Base-by-base conservation (phyloP, 169 alveolate species). In the Theileria parva region DNA sequence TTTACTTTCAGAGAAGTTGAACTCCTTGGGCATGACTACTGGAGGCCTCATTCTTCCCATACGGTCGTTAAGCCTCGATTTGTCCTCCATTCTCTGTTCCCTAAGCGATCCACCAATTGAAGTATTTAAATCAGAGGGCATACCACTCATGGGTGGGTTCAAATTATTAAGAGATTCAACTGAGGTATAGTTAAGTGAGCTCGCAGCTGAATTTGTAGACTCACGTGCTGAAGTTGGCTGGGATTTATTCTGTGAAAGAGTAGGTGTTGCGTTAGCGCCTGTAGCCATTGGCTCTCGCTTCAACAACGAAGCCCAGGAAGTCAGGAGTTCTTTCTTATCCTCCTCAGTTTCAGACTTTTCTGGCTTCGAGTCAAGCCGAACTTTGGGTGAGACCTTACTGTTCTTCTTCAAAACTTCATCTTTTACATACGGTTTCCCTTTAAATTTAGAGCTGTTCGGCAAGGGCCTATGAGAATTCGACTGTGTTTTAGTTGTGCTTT, bases 1-100 rank as follows among this genome's bases (percentile, higher is more conserved):
- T 17, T 75, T 51, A 1, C 79, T 65, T 44, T 83, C 86, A 7
- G 59, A 30, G 39, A 61, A 48, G 37, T 73, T 15, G 37, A 69
- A 32, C 19, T 79, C 59, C 67, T 76, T 83, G 23, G 89, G 89
- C 81, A 83, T 71, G 37, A 83, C 77, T n/a, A 83, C 89, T 21
- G 89, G 75, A 11, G 86, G 76, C 19, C 34, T 19, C 39, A n/a
- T 53, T 17, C 51, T 77, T 15, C 85, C 60, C 64, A 61, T 7
- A 44, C 53, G 53, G 53, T 48, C 59, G 80, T 81, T 73, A 15
- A 79, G n/a, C 61, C 72, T 81, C 74, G 65, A 72, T 39, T 69
- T 66, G 17, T 19, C 66, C 15, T 23, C 64, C 64, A 68, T 6
- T 27, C 44, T 68, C 32, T 13, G 64, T 44, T 44, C 53, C 53